These are phyloP conservation scores for Colletotrichum incanum DNA, from an alignment of 2,329 filamentous ascomycete species.

Conservation along the genomic window DNA sequence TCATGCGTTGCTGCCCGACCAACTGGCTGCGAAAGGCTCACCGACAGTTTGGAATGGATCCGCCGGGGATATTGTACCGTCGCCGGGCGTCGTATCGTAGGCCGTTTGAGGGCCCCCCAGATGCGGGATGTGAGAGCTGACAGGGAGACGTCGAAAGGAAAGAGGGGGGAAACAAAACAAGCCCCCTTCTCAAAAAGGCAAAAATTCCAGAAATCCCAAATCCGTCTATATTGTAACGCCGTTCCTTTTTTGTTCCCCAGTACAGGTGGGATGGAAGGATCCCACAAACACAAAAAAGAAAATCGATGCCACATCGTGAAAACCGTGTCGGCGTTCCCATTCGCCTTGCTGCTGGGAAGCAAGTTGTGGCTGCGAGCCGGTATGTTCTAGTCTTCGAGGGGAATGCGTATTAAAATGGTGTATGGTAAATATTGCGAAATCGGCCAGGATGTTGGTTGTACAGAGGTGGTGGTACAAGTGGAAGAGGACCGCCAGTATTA, in stretches of 20 bases:
- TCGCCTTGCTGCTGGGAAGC: constrained; percentile 56
- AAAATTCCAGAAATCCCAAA: constrained; percentile 35
- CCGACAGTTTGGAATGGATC: constrained; percentile 43
- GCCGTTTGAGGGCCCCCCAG: constrained; percentile 35
- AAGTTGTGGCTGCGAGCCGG: constrained; percentile 56
- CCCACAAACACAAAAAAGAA: constrained; percentile 43
- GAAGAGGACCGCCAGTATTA: constrained; percentile 38
- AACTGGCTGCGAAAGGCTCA: constrained; percentile 33
- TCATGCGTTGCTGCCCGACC: constrained; percentile 44
- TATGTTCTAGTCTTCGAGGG: constrained; percentile 53
- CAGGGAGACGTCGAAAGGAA: constrained; percentile 15
- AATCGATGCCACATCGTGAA: constrained; percentile 44
- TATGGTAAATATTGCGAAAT: constrained; percentile 44
- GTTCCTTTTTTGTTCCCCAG: constrained; percentile 30
- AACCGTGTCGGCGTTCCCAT: constrained; percentile 42
- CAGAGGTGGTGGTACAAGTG: constrained; percentile 38
- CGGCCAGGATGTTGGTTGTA: constrained; percentile 37
- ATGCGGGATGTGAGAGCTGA: constrained; percentile 43
- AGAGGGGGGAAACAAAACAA: neutral
- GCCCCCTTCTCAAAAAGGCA: constrained; percentile 10
- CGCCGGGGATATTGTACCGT: constrained; percentile 39
- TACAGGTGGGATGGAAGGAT: constrained; percentile 26
- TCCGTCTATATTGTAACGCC: constrained; percentile 43
- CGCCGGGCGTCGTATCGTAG: constrained; percentile 30
- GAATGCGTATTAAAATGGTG: constrained; percentile 55